These are phyloP conservation scores for Claviceps sp. DNA, from an alignment of 2,329 filamentous ascomycete genomes.

Conservation along the genomic window DNA sequence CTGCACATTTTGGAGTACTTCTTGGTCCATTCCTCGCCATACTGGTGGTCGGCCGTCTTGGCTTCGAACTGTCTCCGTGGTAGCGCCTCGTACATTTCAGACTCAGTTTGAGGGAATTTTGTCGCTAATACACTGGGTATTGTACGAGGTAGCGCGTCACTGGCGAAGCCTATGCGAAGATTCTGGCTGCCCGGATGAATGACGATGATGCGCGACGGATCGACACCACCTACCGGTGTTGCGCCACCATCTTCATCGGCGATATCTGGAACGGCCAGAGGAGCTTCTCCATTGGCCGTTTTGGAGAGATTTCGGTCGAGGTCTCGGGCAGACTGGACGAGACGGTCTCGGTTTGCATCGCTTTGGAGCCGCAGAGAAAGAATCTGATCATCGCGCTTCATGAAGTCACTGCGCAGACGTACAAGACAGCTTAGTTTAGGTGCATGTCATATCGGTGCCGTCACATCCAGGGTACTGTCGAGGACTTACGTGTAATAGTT, in stretches of 20 bases:
- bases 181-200: slow-evolving; percentile 96
- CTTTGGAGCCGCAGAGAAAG: slow-evolving; percentile 77
- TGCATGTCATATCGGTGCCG: neutral
- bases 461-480: neutral
- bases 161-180: slow-evolving; percentile 85
- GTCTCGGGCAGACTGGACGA: slow-evolving; percentile 78
- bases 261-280: slow-evolving; percentile 46
- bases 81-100: slow-evolving; percentile 67
- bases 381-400: slow-evolving; percentile 95
- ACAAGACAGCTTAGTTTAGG: slow-evolving; percentile 7
- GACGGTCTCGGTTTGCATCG: slow-evolving; percentile 71
- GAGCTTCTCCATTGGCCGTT: slow-evolving; percentile 52
- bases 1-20: slow-evolving; percentile 71
- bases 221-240: slow-evolving; percentile 44
- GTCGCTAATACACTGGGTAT: slow-evolving; percentile 86
- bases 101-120: slow-evolving; percentile 64
- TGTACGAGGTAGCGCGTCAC: slow-evolving; percentile 85
- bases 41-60: slow-evolving; percentile 59
- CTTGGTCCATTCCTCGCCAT: slow-evolving; percentile 68
- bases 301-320: slow-evolving; percentile 74
- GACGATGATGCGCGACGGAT: slow-evolving; percentile 83
- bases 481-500: slow-evolving; percentile 85
- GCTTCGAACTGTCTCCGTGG: slow-evolving; percentile 56
- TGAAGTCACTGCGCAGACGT: slow-evolving; percentile 58
- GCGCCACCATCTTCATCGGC: slow-evolving; percentile 42